Evolutionary conservation across 2,329 filamentous ascomycete species (phyloP).

Genomic region (Scedosporium apiospermum): DNA sequence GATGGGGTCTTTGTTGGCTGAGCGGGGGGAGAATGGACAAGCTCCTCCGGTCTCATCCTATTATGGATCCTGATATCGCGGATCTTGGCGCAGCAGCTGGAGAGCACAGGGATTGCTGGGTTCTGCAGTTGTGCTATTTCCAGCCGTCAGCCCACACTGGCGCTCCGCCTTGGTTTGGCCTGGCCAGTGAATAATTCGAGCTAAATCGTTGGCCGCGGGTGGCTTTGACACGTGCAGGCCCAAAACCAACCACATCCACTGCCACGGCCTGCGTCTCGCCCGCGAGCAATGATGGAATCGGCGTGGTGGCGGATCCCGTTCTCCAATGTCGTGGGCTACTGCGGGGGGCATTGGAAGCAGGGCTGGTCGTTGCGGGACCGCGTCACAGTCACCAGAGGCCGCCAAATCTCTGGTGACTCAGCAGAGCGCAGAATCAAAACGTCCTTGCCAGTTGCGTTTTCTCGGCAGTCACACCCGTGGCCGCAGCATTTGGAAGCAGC

Average conservation of each 20-base stretch:
- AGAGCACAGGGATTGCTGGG: background rate
- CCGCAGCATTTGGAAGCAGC: too few relatives aligned
- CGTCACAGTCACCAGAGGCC: too few relatives aligned
- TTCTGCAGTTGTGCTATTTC: background rate
- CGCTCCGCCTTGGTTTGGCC: background rate
- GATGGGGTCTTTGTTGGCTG: background rate
- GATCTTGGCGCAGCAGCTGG: background rate
- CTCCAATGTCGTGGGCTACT: too few relatives aligned
- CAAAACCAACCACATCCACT: background rate
- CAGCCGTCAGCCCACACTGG: background rate
- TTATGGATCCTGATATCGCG: background rate
- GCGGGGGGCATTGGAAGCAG: too few relatives aligned
- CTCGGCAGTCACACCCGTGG: too few relatives aligned
- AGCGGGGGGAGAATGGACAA: background rate
- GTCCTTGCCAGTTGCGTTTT: too few relatives aligned
- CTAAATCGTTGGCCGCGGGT: background rate
- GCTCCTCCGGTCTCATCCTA: background rate
- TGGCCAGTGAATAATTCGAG: background rate
- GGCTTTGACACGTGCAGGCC: conserved; percentile 5
- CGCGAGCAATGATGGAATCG: background rate
- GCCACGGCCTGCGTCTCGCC: background rate
- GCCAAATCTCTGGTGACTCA: too few relatives aligned
- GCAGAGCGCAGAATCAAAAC: too few relatives aligned
- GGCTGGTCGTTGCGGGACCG: too few relatives aligned
- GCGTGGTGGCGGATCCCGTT: background rate